A percentile compares a stretch with the other conserved stretches of the same genome.
phyloP scores from a whole-genome alignment of 352 stramenopile species.

The Phytophthora macrochlamydospora region DNA sequence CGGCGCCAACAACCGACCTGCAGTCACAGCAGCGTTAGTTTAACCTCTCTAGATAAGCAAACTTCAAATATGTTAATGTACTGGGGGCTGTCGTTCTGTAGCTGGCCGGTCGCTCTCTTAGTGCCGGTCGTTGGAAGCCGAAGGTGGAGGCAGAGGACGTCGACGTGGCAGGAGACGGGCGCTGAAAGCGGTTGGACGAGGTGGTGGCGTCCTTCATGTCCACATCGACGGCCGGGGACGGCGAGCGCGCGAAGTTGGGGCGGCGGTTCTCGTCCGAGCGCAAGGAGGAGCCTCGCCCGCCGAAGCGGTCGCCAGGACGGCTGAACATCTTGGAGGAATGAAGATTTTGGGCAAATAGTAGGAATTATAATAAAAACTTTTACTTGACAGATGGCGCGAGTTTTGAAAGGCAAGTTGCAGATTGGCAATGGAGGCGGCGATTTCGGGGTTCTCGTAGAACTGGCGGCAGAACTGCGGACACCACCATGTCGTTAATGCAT shows the following conservation, averaged over 20 bases:
- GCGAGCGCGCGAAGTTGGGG: conserved; percentile 28
- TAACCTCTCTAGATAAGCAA: conserved; percentile 2
- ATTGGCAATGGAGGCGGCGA: conserved; percentile 40
- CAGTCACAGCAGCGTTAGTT: conserved; percentile 18
- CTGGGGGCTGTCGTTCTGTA: conserved; percentile 23
- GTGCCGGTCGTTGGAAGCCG: conserved; percentile 13
- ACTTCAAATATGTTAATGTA: conserved; percentile 9
- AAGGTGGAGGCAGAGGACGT: conserved; percentile 6
- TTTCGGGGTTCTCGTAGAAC: conserved; percentile 50
- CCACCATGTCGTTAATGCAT: conserved; percentile 1
- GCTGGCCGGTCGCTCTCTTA: conserved; percentile 21
- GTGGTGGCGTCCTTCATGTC: conserved; percentile 40
- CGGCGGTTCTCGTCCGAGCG: conserved; percentile 40
- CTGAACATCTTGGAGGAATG: conserved; percentile 22
- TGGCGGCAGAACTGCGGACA: conserved; percentile 49
- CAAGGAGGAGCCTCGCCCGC: conserved; percentile 25
- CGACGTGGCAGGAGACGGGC: conserved; percentile 7
- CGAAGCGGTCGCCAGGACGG: conserved; percentile 16
- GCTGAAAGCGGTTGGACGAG: conserved; percentile 17
- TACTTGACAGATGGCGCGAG: conserved; percentile 9
- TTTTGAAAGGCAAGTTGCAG: conserved; percentile 53
- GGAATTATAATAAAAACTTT: too few species aligned
- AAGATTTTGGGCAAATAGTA: conserved; percentile 11
- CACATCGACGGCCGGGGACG: conserved; percentile 23
- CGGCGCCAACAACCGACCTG: conserved; percentile 31